Conservation (phyloP, 164 flowering plant species). For the Nymphaea thermarum region DNA sequence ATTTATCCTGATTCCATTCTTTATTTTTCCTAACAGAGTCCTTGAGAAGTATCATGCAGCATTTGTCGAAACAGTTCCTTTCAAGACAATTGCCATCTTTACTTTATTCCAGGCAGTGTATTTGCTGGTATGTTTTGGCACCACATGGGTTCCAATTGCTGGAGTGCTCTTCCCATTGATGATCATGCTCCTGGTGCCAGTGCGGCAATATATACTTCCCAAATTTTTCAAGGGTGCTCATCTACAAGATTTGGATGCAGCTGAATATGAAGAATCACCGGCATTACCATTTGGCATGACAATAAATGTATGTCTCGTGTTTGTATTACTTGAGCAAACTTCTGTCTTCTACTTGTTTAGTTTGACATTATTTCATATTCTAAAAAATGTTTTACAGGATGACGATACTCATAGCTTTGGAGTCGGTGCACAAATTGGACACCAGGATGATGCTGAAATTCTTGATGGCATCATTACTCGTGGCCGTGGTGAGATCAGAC, state of each 20-base stretch:
- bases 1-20: not conserved
- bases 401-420: slow-evolving; percentile 24
- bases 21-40: slow-evolving; percentile 34
- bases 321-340: not conserved
- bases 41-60: slow-evolving; percentile 71
- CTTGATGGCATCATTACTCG: slow-evolving; percentile 76
- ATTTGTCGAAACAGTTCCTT: slow-evolving; percentile 81
- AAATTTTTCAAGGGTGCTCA: slow-evolving; percentile 85
- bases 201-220: slow-evolving; percentile 80
- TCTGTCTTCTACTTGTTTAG: not conserved
- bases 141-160: slow-evolving; percentile 92
- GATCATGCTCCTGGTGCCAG: slow-evolving; percentile 92
- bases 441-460: slow-evolving; percentile 46
- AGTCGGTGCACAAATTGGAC: slow-evolving; percentile 14
- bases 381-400: slow-evolving; percentile 26
- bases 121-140: slow-evolving; percentile 73
- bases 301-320: slow-evolving; percentile 43
- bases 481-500: slow-evolving; percentile 89
- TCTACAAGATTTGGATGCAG: slow-evolving; percentile 87
- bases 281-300: slow-evolving; percentile 47
- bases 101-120: slow-evolving; percentile 77
- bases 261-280: slow-evolving; percentile 89
- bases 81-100: slow-evolving; percentile 59
- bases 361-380: not conserved
- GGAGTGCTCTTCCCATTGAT: slow-evolving; percentile 86